Evolutionary conservation across 345 rosid species (phyloP).

Genomic region (Rhodamnia rubescens): DNA sequence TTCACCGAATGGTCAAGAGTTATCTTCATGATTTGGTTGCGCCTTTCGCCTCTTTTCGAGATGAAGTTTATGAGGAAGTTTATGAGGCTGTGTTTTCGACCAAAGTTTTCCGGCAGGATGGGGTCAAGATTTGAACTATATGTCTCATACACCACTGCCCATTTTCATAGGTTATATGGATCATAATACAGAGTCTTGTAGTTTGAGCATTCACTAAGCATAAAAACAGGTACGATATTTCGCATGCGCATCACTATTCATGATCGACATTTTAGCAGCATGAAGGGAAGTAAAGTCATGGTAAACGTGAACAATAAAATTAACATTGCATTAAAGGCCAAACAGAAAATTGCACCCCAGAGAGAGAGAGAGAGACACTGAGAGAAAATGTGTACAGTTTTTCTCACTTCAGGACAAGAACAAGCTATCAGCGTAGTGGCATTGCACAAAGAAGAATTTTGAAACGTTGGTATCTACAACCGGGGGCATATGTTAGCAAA

Average conservation of each 20-base stretch:
- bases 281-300: neutral
- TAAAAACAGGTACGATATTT: neutral
- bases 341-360: neutral
- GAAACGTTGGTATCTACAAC: neutral
- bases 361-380: neutral
- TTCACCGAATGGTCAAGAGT: neutral
- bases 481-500: neutral
- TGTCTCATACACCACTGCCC: neutral
- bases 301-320: neutral
- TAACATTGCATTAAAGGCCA: neutral
- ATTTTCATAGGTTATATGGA: neutral
- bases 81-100: neutral
- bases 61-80: neutral
- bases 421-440: neutral
- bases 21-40: neutral
- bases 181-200: neutral
- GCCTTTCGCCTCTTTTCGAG: neutral
- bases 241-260: neutral
- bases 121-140: neutral
- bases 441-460: neutral
- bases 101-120: neutral
- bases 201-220: neutral
- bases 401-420: neutral
- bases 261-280: neutral
- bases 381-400: neutral